Evolutionary conservation across 2,329 filamentous ascomycete genomes (phyloP).

Genomic region (Phaeosphaeriaceae sp.): DNA sequence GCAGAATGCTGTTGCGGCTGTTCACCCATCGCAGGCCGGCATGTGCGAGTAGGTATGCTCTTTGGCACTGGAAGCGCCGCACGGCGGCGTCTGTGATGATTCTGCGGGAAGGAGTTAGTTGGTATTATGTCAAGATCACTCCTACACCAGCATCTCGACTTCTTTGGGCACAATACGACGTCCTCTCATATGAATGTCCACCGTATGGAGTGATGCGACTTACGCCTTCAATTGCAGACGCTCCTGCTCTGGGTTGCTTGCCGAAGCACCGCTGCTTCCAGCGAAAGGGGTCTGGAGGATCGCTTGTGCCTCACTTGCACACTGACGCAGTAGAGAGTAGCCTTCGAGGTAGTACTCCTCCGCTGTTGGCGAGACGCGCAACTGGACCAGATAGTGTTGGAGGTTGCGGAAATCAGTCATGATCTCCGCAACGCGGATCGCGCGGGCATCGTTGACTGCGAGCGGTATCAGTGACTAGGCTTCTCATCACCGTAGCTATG

Average conservation of each 20-base stretch:
- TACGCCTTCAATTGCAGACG: conserved; percentile 66
- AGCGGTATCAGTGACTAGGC: conserved; percentile 15
- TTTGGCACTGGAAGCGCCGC: conserved; percentile 68
- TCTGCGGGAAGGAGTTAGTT: conserved; percentile 50
- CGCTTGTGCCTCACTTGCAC: conserved; percentile 62
- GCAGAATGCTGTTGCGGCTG: conserved; percentile 59
- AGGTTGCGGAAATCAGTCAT: conserved; percentile 71
- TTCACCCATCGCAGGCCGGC: conserved; percentile 68
- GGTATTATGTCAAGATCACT: neutral
- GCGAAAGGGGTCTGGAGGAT: conserved; percentile 64
- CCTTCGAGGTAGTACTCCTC: conserved; percentile 68
- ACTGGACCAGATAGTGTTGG: conserved; percentile 65
- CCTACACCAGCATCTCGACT: neutral
- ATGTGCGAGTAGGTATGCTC: conserved; percentile 65
- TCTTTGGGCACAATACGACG: neutral
- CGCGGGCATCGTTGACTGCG: conserved; percentile 69
- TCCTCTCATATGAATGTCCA: neutral
- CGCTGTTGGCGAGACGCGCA: conserved; percentile 59
- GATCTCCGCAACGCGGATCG: conserved; percentile 68
- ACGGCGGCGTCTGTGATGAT: conserved; percentile 68
- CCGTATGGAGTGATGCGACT: conserved; percentile 17
- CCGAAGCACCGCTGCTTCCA: conserved; percentile 50
- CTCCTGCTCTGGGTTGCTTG: conserved; percentile 60
- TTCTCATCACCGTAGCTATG: neutral
- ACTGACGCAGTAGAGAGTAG: conserved; percentile 65